These are phyloP conservation scores for Leishmania aethiopica DNA, from an alignment of 208 protist species.

Conservation along the genomic window DNA sequence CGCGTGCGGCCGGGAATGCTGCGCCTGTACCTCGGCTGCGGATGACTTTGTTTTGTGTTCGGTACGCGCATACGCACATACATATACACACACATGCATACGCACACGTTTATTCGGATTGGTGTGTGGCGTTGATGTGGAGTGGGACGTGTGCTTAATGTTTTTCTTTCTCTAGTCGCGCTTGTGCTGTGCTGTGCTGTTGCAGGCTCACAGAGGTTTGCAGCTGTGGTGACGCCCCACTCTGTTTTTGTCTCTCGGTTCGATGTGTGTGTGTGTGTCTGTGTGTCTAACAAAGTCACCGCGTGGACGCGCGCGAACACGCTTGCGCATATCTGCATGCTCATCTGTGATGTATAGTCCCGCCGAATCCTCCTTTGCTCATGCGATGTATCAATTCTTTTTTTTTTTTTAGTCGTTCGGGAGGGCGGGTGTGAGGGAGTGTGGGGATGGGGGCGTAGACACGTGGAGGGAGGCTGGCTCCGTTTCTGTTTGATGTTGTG, in stretches of 20 bases:
- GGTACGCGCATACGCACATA: neutral
- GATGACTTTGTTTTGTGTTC: neutral
- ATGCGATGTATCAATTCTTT: neutral
- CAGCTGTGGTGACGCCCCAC: neutral
- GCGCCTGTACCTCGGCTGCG: neutral
- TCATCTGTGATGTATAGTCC: conserved; percentile 5
- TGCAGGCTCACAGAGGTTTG: neutral
- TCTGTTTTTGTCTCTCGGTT: neutral
- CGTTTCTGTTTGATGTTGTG: neutral
- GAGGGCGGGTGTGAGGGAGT: neutral
- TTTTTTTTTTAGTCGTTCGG: neutral
- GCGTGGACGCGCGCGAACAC: neutral
- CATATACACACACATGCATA: neutral
- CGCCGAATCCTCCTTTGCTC: neutral
- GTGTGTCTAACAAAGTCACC: neutral
- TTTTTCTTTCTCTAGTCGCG: neutral
- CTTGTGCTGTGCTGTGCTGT: neutral
- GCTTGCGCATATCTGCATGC: neutral
- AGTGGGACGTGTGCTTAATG: neutral
- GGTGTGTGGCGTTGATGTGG: neutral
- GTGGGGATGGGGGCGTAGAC: neutral
- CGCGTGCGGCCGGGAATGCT: neutral
- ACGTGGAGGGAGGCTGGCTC: neutral
- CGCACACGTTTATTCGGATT: neutral
- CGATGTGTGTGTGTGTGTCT: neutral